Percentiles rank a stretch among this genome's conserved stretches.
Evolutionary conservation across 73 alveolate species (phyloP).

Genomic region (Halteria grandinella): DNA sequence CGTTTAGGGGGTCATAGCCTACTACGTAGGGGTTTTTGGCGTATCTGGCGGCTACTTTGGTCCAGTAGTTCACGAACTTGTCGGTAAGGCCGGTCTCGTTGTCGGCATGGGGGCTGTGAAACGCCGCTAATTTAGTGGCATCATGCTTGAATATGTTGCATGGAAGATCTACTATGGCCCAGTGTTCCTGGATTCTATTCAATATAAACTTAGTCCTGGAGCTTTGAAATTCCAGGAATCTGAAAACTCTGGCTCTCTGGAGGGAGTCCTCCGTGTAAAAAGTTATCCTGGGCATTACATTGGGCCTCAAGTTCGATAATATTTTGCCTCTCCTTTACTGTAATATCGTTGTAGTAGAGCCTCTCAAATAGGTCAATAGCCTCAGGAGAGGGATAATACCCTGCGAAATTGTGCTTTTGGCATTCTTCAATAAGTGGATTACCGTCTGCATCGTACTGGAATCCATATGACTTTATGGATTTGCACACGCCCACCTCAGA

Average conservation of each 20-base stretch:
- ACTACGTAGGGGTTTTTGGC: slow-evolving; percentile 69
- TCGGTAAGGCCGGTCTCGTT: slow-evolving; percentile 76
- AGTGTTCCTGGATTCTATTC: too few relatives aligned
- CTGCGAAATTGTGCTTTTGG: slow-evolving; percentile 49
- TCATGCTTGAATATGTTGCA: too few relatives aligned
- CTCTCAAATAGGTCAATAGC: slow-evolving; percentile 68
- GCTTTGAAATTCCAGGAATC: too few relatives aligned
- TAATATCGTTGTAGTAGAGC: slow-evolving; percentile 57
- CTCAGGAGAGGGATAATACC: slow-evolving; percentile 78
- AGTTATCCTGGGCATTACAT: too few relatives aligned
- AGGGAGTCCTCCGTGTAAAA: too few relatives aligned
- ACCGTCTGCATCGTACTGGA: slow-evolving; percentile 73
- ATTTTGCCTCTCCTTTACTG: not conserved
- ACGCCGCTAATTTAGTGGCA: too few relatives aligned
- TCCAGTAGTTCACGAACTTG: slow-evolving; percentile 85
- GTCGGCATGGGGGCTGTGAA: too few relatives aligned
- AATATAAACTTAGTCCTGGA: too few relatives aligned
- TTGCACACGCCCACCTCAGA: slow-evolving; percentile 57
- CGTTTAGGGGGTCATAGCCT: slow-evolving; percentile 90
- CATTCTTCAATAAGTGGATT: slow-evolving; percentile 81
- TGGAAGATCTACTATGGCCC: too few relatives aligned
- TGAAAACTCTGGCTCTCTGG: too few relatives aligned
- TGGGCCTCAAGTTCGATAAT: too few relatives aligned
- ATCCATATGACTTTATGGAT: slow-evolving; percentile 62
- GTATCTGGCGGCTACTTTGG: slow-evolving; percentile 61